Evolutionary conservation across 768 basidiomycete species (phyloP), one percentile per base, ranked within the genome.

Genomic region (Lactifluus subvellereus): DNA sequence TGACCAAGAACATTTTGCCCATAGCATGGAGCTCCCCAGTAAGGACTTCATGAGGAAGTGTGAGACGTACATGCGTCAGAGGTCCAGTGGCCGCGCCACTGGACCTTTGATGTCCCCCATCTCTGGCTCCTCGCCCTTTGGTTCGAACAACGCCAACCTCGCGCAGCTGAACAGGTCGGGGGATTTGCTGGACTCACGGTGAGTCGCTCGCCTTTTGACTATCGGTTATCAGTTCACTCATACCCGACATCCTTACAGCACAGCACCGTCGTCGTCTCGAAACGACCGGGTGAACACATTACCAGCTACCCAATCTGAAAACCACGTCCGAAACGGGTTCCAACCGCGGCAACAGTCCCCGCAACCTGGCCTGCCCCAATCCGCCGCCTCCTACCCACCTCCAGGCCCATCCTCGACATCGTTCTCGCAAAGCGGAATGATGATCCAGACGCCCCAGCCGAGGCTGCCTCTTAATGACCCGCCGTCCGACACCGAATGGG

Each of bases 31-130:
- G 45, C 80, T 98, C 32, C 93, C 94, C 1, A 86, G 88, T 67
- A 96, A 96, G 73, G 96, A 99, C 50, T 94, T 98, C 72, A 77
- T 98, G 77, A 97, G 92, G 82, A 95, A 91, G 75, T 92, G 90
- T 66, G 92, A 94, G 64, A 87, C 86, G n/a, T 96, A 93, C 74
- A 84, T 93, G 82, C 84, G 83, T 61, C 67, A 88, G 35, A 89
- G 84, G 74, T 77, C 82, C 4, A 76, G 73, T 45, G 86, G 84
- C 64, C 86, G 85, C n/a, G 76, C 81, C 54, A 74, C 79, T 22
- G 72, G 70, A 30, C 45, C 57, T 20, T 53, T 74, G 52, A 74
- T 69, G 54, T 76, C 75, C 33, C 76, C 78, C 18, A 69, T 77
- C 38, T 68, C 72, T 22, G 76, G 68, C 14, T 70, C 74, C 66